These are phyloP conservation scores for Tolypocladium endophyticum DNA, from an alignment of 2,329 filamentous ascomycete genomes.

Conservation along the genomic window DNA sequence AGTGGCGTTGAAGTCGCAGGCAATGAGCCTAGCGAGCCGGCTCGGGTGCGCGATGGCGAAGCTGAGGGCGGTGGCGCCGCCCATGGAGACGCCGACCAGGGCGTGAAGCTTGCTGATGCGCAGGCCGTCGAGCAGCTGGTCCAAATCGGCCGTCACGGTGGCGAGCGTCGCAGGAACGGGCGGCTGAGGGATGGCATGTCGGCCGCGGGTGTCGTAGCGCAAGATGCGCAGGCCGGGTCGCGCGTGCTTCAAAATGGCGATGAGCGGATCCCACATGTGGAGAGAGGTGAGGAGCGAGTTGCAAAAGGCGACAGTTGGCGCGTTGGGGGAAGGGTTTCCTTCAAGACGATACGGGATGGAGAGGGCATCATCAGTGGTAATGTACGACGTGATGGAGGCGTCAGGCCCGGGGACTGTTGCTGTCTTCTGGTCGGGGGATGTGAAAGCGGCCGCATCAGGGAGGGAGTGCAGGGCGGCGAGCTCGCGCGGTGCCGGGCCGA, in stretches of 20 bases:
- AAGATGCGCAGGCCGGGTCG: conserved; percentile 61
- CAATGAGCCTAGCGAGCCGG: conserved; percentile 50
- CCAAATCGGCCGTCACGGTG: conserved; percentile 57
- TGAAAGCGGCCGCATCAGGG: conserved; percentile 37
- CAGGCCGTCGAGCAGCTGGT: conserved; percentile 54
- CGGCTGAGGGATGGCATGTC: conserved; percentile 37
- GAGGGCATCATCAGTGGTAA: conserved; percentile 60
- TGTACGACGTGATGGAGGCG: conserved; percentile 54
- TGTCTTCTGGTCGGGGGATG: conserved; percentile 43
- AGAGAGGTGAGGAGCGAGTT: conserved; percentile 74
- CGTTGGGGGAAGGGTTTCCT: conserved; percentile 53
- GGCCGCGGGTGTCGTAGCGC: conserved; percentile 68
- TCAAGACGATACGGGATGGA: conserved; percentile 64
- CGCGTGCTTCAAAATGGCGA: conserved; percentile 47
- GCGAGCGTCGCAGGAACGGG: conserved; percentile 48
- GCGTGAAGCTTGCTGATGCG: conserved; percentile 56
- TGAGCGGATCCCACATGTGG: conserved; percentile 71
- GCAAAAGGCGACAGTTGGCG: conserved; percentile 63
- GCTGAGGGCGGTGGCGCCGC: conserved; percentile 67
- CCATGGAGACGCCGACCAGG: conserved; percentile 69
- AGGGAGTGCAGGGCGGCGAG: conserved; percentile 44
- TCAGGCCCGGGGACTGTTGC: conserved; percentile 39
- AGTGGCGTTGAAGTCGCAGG: conserved; percentile 69
- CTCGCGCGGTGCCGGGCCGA: conserved; percentile 64
- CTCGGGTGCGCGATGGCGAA: conserved; percentile 57